Base-by-base conservation (phyloP, 371 early-diverging fungal genomes). In the Zychaea mexicana region DNA sequence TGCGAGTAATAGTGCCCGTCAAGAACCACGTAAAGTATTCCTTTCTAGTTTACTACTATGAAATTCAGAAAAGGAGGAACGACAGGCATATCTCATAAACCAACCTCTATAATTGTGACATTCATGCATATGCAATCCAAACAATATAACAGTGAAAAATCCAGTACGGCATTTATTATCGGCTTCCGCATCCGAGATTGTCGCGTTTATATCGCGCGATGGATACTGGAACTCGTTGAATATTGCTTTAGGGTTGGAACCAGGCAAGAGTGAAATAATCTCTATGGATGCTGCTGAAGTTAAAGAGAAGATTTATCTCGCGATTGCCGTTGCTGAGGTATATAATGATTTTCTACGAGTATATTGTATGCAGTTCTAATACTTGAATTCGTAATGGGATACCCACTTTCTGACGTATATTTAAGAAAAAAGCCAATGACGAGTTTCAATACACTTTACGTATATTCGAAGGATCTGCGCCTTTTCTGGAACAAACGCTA, bases 151-250 rank as follows among this genome's bases (percentile, higher is more conserved):
- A 49, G 49, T 70, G 9, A 59, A 64, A 22, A 66, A 61, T 15
- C 74, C 74, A 15, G 66, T 70, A 8, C 67, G 76, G 17, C 83
- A 82, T 31, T 69, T 79, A 42, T 61, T 82, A 31, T 69, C 75
- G 13, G 73, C 76, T 5, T 82, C 83, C 4, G 69, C 76, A 33
- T 69, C 74, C 8, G 83, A 82, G 60, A 57, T 82, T 1, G 76
- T 72, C 8, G 78, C 72, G n/a, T 72, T 78, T 46, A 57, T 79
- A 17, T 72, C 83, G 10, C 65, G 73, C 13, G 76, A 82, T 60
- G 83, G 83, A 1, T 79, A 82, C 26, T 82, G 83, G 83, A 79
- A 71, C 30, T 74, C 71, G 46, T 52, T 82, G 1, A 66, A 66
- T 31, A 68, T 82, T 5, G 65, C 36, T n/a, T 59, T 82, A 24